A percentile compares a stretch with the other conserved stretches of the same genome.
Evolutionary conservation across 352 stramenopile genomes (phyloP).

Genomic region (Pythium inflatum): DNA sequence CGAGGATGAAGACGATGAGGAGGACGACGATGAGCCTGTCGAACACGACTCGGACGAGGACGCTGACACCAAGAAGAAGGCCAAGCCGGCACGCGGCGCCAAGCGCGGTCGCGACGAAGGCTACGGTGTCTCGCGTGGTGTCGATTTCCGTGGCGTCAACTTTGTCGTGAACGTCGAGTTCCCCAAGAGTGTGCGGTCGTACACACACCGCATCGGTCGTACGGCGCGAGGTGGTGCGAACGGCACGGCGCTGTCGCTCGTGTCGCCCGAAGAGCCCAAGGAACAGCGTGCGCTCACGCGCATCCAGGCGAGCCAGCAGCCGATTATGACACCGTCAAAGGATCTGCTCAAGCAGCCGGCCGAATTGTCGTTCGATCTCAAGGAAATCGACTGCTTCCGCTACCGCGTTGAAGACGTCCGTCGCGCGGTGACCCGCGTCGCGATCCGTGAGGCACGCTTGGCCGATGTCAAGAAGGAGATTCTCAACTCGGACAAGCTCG

Average conservation of each 20-base stretch:
- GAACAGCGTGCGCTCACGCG: slow-evolving; percentile 85
- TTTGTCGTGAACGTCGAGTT: slow-evolving; percentile 99
- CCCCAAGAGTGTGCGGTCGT: slow-evolving; percentile 93
- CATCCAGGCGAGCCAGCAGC: slow-evolving; percentile 94
- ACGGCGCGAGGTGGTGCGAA: slow-evolving; percentile 96
- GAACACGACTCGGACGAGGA: slow-evolving; percentile 42
- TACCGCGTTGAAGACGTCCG: slow-evolving; percentile 97
- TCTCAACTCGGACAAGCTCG: slow-evolving; percentile 97
- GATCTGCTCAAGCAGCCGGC: slow-evolving; percentile 92
- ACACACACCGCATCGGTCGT: slow-evolving; percentile 98
- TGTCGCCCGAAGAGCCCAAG: slow-evolving; percentile 80
- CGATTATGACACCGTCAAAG: slow-evolving; percentile 73
- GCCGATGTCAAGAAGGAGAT: slow-evolving; percentile 98
- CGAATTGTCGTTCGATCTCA: slow-evolving; percentile 96
- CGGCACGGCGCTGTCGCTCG: slow-evolving; percentile 96
- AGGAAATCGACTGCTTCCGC: slow-evolving; percentile 98
- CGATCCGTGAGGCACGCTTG: slow-evolving; percentile 95
- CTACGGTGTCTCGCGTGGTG: slow-evolving; percentile 96
- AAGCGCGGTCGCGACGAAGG: slow-evolving; percentile 82
- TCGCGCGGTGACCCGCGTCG: slow-evolving; percentile 93
- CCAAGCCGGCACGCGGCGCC: slow-evolving; percentile 39
- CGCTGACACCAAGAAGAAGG: slow-evolving; percentile 1
- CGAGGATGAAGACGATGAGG: slow-evolving; percentile 44
- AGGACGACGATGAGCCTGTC: slow-evolving; percentile 36
- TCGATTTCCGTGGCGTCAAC: slow-evolving; percentile 98